Percentiles rank a stretch among this genome's conserved stretches.
phyloP scores from a whole-genome alignment of 768 basidiomycete species.

The Lactarius evosmus region DNA sequence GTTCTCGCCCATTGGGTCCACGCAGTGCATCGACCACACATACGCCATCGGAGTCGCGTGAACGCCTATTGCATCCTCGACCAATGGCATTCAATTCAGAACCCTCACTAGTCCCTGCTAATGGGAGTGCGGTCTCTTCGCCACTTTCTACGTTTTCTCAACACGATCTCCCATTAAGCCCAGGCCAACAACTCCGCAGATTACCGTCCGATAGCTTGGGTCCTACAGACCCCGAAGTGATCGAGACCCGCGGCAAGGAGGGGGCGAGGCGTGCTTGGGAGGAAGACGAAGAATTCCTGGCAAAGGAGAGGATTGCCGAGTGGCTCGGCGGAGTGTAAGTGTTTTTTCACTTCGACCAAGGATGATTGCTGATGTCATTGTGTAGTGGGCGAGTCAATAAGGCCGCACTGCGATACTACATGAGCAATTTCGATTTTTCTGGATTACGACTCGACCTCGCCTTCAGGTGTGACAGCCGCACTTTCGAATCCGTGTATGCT shows the following conservation, averaged over 20 bases:
- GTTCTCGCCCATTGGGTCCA: constrained; percentile 27
- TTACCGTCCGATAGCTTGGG: constrained; percentile 34
- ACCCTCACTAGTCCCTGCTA: constrained; percentile 64
- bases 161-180: constrained; percentile 54
- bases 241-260: constrained; percentile 63
- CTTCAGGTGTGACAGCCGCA: constrained; percentile 58
- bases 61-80: constrained; percentile 61
- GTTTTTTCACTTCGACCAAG: constrained; percentile 30
- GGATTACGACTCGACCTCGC: constrained; percentile 81
- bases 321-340: constrained; percentile 93
- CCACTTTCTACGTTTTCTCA: constrained; percentile 42
- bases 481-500: neutral
- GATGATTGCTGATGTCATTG: constrained; percentile 12
- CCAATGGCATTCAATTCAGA: constrained; percentile 77
- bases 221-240: constrained; percentile 50
- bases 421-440: constrained; percentile 86
- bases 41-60: constrained; percentile 36
- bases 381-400: constrained; percentile 73
- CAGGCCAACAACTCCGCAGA: constrained; percentile 45
- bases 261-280: constrained; percentile 78
- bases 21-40: constrained; percentile 33
- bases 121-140: constrained; percentile 41
- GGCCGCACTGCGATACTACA: constrained; percentile 71
- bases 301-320: constrained; percentile 91
- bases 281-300: constrained; percentile 80